Evolutionary conservation across 345 rosid species (phyloP).

Genomic region (Salix caprea): DNA sequence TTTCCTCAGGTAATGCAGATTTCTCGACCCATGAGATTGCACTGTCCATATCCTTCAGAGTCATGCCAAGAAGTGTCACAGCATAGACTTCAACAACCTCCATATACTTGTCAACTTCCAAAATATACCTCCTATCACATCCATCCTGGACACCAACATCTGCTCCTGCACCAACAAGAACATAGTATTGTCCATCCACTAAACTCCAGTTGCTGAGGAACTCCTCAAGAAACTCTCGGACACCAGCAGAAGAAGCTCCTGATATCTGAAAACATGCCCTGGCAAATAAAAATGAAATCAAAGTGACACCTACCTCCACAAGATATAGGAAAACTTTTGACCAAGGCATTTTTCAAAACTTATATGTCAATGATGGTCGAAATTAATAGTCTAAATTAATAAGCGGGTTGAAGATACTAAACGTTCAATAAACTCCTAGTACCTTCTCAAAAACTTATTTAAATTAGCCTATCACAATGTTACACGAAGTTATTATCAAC

Average conservation of each 20-base stretch:
- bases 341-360: not conserved
- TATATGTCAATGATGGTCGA: not conserved
- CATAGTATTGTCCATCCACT: slow-evolving; percentile 42
- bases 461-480: not conserved
- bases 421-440: not conserved
- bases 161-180: slow-evolving; percentile 28
- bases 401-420: not conserved
- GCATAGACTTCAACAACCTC: slow-evolving; percentile 67
- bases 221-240: slow-evolving; percentile 62
- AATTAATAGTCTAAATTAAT: too few relatives aligned
- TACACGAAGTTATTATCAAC: not conserved
- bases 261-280: slow-evolving; percentile 80
- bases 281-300: slow-evolving; percentile 12
- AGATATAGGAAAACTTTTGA: not conserved
- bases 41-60: slow-evolving; percentile 41
- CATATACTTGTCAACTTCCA: slow-evolving; percentile 52
- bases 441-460: not conserved
- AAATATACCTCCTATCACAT: slow-evolving; percentile 21
- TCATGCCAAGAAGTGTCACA: slow-evolving; percentile 53
- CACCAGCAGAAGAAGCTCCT: slow-evolving; percentile 46
- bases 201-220: slow-evolving; percentile 65
- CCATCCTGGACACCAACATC: slow-evolving; percentile 23
- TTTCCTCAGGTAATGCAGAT: slow-evolving; percentile 72
- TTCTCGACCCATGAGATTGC: slow-evolving; percentile 84
- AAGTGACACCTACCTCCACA: not conserved